Evolutionary conservation across 116 monocot genomes (phyloP), one percentile per base, ranked within the genome.

Genomic region (Papilionanthe hybrid): DNA sequence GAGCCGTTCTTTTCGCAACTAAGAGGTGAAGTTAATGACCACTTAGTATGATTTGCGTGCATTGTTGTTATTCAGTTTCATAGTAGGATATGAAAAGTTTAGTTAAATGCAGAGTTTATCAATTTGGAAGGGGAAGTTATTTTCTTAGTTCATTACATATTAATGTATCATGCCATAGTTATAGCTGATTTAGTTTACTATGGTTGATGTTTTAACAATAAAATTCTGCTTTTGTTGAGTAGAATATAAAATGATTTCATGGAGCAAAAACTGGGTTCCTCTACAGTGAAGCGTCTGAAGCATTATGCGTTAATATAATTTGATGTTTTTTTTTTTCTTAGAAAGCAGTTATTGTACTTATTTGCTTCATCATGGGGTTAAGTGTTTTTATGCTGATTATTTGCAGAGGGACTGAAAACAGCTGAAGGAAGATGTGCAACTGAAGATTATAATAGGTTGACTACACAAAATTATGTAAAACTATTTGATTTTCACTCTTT

Each of bases 341-440:
- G 13, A 69, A 29, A 69, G 15, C 37, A 69, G 32, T 69, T 13
- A 18, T 37, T 69, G 32, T 32, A 32, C 29, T 17, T 13, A 13
- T 69, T 9, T 32, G 28, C 32, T 27, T 37, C 28, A 69, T 69
- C 69, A 69, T 15, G 15, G 37, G 15, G 37, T 2, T 69, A 69
- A 69, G 32, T 69, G 32, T n/a, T 73, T 42, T 9, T 44, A 44
- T 43, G 22, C 42, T 73, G 73, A 78, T 32, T 84, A 27, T 72
- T 12, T 82, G 48, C 82, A 96, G 96, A 60, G 84, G 89, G 88
- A 4, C 29, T 65, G 66, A 97, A 97, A 78, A 94, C 81, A 27
- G 87, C 94, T 75, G 97, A 94, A 91, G 97, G 97, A 77, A 94
- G 97, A 81, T 92, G 91, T 78, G 94, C 90, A 9, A 68, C 77